Base-by-base conservation (phyloP, 768 basidiomycete genomes). In the Ramaria sp. region DNA sequence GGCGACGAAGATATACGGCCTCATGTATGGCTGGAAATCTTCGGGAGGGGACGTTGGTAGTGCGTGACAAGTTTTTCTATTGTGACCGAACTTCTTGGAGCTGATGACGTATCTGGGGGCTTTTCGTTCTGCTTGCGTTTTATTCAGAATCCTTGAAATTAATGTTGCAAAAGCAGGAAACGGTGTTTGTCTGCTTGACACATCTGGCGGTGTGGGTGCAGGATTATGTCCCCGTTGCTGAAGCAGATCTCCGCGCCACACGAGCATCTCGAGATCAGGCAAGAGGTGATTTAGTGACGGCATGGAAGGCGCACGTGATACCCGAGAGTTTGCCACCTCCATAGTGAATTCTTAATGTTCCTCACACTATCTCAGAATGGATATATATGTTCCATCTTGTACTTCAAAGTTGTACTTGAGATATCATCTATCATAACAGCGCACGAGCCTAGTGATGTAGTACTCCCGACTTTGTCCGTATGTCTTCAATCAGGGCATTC, bases 161-260 rank as follows among this genome's bases (percentile, higher is more conserved):
- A 10, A 54, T 57, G 27, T 18, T 57, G 9, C 51, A 55, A 28
- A 55, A 30, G 30, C 57, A 57, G 53, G 57, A 57, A 27, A 55
- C 18, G 2, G 36, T 34, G 16, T 57, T 55, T 25, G 57, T 24
- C 22, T 47, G 36, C 20, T 22, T 57, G 18, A 57, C 52, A 25
- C 52, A 37, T 32, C n/a, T 57, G 42, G 53, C 57, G 1, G 53
- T 57, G 10, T 57, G 57, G 57, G 57, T 57, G 24, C 57, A 57
- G 20, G 28, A 55, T 25, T 2, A 41, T 3, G 51, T 55, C 9
- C 57, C 57, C 20, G 32, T 55, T n/a, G 36, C 37, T 39, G 57
- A 47, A 49, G 34, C 34, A 22, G 41, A 44, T 15, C 42, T 36
- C 18, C 43, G 30, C 6, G 24, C 36, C 20, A 18, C 57, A 5